Evolutionary conservation across 1,139 yeast species (phyloP).

Genomic region (Schwanniomyces etchellsii): DNA sequence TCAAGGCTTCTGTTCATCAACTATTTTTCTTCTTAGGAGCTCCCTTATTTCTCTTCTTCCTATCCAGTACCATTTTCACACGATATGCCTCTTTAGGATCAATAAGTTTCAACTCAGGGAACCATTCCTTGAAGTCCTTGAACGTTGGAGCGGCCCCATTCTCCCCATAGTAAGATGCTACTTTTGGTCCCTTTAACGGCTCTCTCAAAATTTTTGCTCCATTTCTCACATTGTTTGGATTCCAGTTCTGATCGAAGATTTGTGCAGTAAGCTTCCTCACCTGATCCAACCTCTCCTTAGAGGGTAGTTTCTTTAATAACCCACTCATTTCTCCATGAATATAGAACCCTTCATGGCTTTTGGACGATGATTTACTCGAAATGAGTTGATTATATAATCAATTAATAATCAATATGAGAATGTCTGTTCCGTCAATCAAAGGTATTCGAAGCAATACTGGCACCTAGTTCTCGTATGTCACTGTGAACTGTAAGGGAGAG

Average conservation of each 20-base stretch:
- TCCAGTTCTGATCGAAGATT: constrained; percentile 36
- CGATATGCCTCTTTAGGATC: constrained; percentile 76
- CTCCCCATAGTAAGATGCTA: constrained; percentile 72
- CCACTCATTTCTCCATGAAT: constrained; percentile 1
- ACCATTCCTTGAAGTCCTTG: constrained; percentile 52
- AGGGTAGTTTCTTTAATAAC: constrained; percentile 19
- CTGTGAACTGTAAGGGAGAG: too few relatives aligned
- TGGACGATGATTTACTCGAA: too few relatives aligned
- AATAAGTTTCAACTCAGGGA: constrained; percentile 53
- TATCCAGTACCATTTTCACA: constrained; percentile 55
- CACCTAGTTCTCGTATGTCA: too few relatives aligned
- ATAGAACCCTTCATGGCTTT: neutral
- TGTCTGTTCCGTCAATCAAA: too few relatives aligned
- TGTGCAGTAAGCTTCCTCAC: constrained; percentile 24
- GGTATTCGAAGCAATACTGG: too few relatives aligned
- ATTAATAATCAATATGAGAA: too few relatives aligned
- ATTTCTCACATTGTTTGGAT: constrained; percentile 66
- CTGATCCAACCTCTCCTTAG: constrained; percentile 22
- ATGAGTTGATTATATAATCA: too few relatives aligned
- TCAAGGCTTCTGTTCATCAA: too few relatives aligned
- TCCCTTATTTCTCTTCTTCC: constrained; percentile 88
- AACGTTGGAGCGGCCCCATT: constrained; percentile 60
- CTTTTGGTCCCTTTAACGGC: constrained; percentile 69
- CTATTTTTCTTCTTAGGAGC: constrained; percentile 83
- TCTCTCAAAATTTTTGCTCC: constrained; percentile 73